phyloP scores from a whole-genome alignment of 2,329 filamentous ascomycete species.

The Botrytis paeoniae region DNA sequence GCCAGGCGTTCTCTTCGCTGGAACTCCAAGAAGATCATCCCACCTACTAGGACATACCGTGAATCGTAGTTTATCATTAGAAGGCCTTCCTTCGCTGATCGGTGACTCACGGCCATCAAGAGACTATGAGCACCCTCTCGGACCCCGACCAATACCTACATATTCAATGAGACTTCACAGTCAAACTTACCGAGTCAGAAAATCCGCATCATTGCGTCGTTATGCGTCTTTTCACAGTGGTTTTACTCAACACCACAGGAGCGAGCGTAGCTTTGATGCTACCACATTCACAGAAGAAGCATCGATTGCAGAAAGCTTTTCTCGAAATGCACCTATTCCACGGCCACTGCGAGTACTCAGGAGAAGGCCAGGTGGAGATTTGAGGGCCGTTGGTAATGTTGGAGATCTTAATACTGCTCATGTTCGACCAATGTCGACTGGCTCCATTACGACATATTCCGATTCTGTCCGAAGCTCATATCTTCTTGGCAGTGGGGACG shows the following conservation, averaged over 20 bases:
- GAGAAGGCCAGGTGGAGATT: slow-evolving; percentile 70
- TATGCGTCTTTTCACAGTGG: slow-evolving; percentile 61
- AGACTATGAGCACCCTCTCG: slow-evolving; percentile 30
- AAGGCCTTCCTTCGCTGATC: slow-evolving; percentile 34
- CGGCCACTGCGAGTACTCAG: slow-evolving; percentile 62
- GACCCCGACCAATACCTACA: slow-evolving; percentile 27
- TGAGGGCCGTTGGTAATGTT: slow-evolving; percentile 65
- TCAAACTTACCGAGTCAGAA: slow-evolving; percentile 45
- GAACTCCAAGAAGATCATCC: slow-evolving; percentile 54
- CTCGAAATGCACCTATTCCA: slow-evolving; percentile 46
- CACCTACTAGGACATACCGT: slow-evolving; percentile 47
- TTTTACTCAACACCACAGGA: slow-evolving; percentile 46
- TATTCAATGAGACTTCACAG: slow-evolving; percentile 26
- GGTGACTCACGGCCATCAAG: slow-evolving; percentile 29
- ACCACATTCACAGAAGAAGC: slow-evolving; percentile 56
- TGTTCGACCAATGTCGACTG: slow-evolving; percentile 54
- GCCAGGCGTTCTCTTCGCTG: slow-evolving; percentile 43
- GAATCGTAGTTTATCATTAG: slow-evolving; percentile 38
- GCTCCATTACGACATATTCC: slow-evolving; percentile 57
- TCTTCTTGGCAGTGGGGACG: slow-evolving; percentile 42
- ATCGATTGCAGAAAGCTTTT: slow-evolving; percentile 42
- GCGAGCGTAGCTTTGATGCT: slow-evolving; percentile 59
- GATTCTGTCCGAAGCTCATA: slow-evolving; percentile 60
- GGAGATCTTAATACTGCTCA: slow-evolving; percentile 53
- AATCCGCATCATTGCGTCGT: slow-evolving; percentile 52